A percentile compares a stretch with the other conserved stretches of the same genome.
phyloP scores from a whole-genome alignment of 768 basidiomycete genomes.

The Ramaria rubella region DNA sequence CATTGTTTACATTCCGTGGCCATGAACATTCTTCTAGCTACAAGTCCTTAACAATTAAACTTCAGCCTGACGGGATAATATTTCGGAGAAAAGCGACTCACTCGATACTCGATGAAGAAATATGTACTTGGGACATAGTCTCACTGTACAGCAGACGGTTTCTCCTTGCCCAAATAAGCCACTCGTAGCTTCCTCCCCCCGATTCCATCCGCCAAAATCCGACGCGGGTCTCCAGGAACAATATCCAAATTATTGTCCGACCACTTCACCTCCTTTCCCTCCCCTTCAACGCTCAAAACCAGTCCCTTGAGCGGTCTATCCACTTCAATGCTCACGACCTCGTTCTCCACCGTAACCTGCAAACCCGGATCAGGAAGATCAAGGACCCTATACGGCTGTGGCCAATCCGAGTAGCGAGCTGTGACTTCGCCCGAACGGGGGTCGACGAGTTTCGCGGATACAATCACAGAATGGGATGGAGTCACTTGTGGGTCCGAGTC shows the following conservation, averaged over 20 bases:
- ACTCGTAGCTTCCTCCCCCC: conserved; percentile 11
- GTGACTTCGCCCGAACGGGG: conserved; percentile 18
- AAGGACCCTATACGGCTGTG: conserved; percentile 27
- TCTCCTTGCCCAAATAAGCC: conserved; percentile 18
- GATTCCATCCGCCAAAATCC: conserved; percentile 13
- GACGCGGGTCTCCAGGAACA: conserved; percentile 18
- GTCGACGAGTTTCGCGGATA: conserved; percentile 25
- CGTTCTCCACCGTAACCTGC: conserved; percentile 6
- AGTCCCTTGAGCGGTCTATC: conserved; percentile 21
- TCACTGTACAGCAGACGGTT: background rate
- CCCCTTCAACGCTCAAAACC: conserved; percentile 17
- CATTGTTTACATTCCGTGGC: too few relatives aligned
- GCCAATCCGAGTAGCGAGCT: conserved; percentile 25
- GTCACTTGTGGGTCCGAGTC: conserved; percentile 11
- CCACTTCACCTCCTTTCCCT: conserved; percentile 21
- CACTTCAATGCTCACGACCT: conserved; percentile 14
- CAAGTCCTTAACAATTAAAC: too few relatives aligned
- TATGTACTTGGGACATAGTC: background rate
- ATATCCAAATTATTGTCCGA: conserved; percentile 24
- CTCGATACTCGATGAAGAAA: background rate
- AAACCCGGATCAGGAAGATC: conserved; percentile 26
- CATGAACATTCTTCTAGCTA: too few relatives aligned
- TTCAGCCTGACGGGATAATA: too few relatives aligned
- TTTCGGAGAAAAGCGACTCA: too few relatives aligned
- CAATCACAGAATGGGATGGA: conserved; percentile 28